Conservation (phyloP, 1,284 basidiomycete species). For the Trametes sp. region DNA sequence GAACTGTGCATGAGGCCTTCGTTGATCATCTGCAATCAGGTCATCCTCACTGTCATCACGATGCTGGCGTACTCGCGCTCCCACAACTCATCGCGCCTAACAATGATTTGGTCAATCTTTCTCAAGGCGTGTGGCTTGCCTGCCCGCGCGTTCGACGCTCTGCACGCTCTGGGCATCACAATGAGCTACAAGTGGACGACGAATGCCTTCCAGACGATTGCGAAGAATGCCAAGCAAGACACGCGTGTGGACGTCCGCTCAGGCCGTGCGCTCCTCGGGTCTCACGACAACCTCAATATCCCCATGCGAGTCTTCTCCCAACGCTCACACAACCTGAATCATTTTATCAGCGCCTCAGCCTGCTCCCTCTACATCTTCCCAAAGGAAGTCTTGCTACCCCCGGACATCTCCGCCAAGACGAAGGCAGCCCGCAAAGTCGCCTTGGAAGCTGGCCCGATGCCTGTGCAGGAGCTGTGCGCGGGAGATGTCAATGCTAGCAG, state of each 20-base stretch:
- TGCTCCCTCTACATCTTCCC: constrained; percentile 41
- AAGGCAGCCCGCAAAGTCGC: background rate
- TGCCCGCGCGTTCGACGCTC: constrained; percentile 38
- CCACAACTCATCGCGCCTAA: background rate
- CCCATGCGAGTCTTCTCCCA: constrained; percentile 34
- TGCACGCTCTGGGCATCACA: constrained; percentile 37
- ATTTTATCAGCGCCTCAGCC: constrained; percentile 47
- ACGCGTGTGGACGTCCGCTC: too few relatives aligned
- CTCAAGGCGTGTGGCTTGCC: constrained; percentile 38
- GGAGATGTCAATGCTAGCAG: background rate
- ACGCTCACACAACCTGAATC: constrained; percentile 44
- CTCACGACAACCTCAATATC: constrained; percentile 50
- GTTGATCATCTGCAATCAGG: too few relatives aligned
- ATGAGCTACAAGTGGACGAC: constrained; percentile 42
- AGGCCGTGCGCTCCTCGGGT: constrained; percentile 35
- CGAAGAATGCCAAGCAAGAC: too few relatives aligned
- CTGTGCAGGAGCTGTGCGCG: too few relatives aligned
- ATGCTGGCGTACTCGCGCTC: constrained; percentile 17
- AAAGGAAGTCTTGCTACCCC: background rate
- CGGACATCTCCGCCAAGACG: constrained; percentile 12
- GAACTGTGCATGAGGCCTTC: too few relatives aligned
- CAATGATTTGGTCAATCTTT: constrained; percentile 31
- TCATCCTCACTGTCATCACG: constrained; percentile 5
- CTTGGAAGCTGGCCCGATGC: too few relatives aligned
- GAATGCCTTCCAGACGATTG: too few relatives aligned